Evolutionary conservation across 495 filamentous ascomycete genomes (phyloP).

Genomic region (Penicillium maclennaniae): DNA sequence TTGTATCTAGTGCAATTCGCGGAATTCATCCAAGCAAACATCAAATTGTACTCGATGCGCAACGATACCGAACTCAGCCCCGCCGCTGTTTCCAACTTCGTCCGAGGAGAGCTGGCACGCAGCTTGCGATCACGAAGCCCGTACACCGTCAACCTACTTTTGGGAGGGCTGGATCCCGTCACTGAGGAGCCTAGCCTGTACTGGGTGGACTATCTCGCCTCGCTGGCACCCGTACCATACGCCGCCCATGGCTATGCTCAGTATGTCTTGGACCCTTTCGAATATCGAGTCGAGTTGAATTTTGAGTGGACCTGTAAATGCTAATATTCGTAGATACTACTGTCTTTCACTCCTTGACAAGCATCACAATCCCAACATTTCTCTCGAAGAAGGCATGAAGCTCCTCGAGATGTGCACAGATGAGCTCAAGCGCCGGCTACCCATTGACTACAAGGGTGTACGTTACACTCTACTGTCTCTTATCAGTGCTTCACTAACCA

Average conservation of each 20-base stretch:
- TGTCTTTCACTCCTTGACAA: conserved; percentile 95
- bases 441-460: conserved; percentile 96
- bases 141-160: conserved; percentile 91
- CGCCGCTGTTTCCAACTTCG: conserved; percentile 82
- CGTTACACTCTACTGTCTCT: conserved; percentile 17
- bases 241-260: conserved; percentile 98
- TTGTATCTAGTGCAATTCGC: conserved; percentile 82
- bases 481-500: conserved; percentile 7
- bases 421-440: conserved; percentile 91
- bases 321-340: conserved; percentile 65
- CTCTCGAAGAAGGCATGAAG: conserved; percentile 81
- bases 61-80: conserved; percentile 89
- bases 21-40: conserved; percentile 98
- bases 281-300: background rate
- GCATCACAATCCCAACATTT: conserved; percentile 93
- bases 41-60: conserved; percentile 97
- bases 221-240: conserved; percentile 82
- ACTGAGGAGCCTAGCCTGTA: conserved; percentile 83
- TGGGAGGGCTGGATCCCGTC: conserved; percentile 88
- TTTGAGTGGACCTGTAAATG: background rate
- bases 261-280: conserved; percentile 48
- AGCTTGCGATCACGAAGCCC: conserved; percentile 87
- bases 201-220: conserved; percentile 96
- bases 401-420: conserved; percentile 91
- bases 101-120: conserved; percentile 84